Conservation (phyloP, 371 early-diverging fungal species). For the Haplosporangium sp. region DNA sequence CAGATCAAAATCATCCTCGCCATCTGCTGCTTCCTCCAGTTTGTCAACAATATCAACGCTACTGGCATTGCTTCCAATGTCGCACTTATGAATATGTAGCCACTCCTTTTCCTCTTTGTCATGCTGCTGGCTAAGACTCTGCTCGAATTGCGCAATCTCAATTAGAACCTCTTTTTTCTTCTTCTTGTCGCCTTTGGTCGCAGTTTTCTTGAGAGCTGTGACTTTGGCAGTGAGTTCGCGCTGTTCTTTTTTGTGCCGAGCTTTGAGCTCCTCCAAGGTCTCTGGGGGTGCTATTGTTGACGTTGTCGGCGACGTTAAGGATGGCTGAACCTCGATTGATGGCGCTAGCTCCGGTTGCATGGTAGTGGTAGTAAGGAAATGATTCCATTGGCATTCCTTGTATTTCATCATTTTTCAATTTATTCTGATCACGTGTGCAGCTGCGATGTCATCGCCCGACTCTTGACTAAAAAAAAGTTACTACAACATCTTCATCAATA, state of each 20-base stretch:
- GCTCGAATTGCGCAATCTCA: constrained; percentile 79
- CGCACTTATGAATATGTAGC: constrained; percentile 1
- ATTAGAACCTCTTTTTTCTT: constrained; percentile 86
- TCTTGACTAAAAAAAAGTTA: too few relatives aligned
- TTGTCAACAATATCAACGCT: background rate
- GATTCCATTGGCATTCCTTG: too few relatives aligned
- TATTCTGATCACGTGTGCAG: too few relatives aligned
- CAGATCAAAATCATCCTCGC: constrained; percentile 36
- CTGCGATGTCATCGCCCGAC: too few relatives aligned
- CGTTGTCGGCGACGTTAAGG: background rate
- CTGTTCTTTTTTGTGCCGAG: constrained; percentile 82
- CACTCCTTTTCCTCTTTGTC: constrained; percentile 69
- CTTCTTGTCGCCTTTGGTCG: constrained; percentile 83
- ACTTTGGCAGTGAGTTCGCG: constrained; percentile 77
- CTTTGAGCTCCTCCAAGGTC: constrained; percentile 66
- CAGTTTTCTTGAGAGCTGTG: constrained; percentile 80
- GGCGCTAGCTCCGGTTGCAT: background rate
- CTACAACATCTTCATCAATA: too few relatives aligned
- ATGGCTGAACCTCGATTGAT: constrained; percentile 3
- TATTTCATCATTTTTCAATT: too few relatives aligned
- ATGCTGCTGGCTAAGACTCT: constrained; percentile 71
- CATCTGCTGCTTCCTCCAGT: constrained; percentile 30
- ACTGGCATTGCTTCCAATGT: background rate
- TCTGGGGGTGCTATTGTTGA: constrained; percentile 16
- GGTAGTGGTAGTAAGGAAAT: too few relatives aligned